Evolutionary conservation across 495 filamentous ascomycete genomes (phyloP), one percentile per base, ranked within the genome.

Genomic region (Neurospora sp.): DNA sequence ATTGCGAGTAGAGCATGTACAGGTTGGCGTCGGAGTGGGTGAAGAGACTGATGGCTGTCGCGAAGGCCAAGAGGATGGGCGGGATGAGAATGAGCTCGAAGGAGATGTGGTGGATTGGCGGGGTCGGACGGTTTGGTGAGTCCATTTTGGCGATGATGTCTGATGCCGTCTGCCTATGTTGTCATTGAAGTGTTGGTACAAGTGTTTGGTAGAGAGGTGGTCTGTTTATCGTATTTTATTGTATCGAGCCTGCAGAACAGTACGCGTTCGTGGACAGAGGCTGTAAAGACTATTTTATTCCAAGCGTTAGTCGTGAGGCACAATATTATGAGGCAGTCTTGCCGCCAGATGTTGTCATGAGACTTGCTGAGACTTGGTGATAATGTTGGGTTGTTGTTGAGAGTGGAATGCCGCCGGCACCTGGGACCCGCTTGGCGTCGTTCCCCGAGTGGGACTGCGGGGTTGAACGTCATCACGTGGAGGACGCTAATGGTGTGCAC

Each of bases 1-100:
- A 84, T 68, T 84, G 82, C 20, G 79, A 81, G 73, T 80, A 83
- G 61, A 83, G 80, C 74, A 83, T 77, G 71, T 78, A 75, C 38
- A 78, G 73, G 81, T 83, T 81, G 61, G 81, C 76, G 74, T 82
- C 81, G 73, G 74, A 74, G 69, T 80, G 76, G 4, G 70, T 41
- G 71, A 78, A 77, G 75, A 83, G 76, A 22, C 74, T 46, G 69
- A 71, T 16, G 20, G 65, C 76, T 7, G 82, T 80, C 18, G 73
- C 72, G 71, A 80, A 11, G 71, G 81, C 74, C 37, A 83, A 71
- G 22, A 81, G 70, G 14, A 83, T 12, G 35, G 80, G 82, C 9
- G 74, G 20, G 12, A 83, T 70, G 70, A 84, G 72, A 12, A 83
- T 71, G 46, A 77, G 77, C 27, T 65, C 61, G 39, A 83, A 74